A percentile compares a stretch with the other conserved stretches of the same genome.
Evolutionary conservation across 768 basidiomycete species (phyloP).

Genomic region (Podaxis carcinomalis): DNA sequence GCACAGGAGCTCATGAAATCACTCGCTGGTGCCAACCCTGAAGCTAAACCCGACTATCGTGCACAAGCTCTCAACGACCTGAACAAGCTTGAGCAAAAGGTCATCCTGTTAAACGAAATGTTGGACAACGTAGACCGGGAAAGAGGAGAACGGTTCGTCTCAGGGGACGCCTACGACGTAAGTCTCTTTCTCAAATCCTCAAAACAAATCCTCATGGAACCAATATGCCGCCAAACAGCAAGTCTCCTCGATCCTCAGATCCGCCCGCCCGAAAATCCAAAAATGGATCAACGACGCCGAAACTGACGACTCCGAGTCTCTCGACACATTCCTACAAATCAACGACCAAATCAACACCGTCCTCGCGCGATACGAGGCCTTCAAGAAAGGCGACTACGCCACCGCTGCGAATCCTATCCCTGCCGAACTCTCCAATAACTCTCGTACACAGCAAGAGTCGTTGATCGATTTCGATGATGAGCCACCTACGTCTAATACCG

Average conservation of each 20-base stretch:
- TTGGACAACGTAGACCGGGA: slow-evolving; percentile 81
- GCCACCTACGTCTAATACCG: slow-evolving; percentile 17
- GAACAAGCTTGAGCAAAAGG: slow-evolving; percentile 92
- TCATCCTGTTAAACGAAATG: slow-evolving; percentile 95
- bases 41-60: slow-evolving; percentile 91
- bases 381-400: slow-evolving; percentile 85
- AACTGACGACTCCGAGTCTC: slow-evolving; percentile 81
- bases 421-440: slow-evolving; percentile 39
- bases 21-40: slow-evolving; percentile 92
- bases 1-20: slow-evolving; percentile 98
- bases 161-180: slow-evolving; percentile 92
- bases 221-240: slow-evolving; percentile 46
- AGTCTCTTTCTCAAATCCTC: slow-evolving; percentile 21
- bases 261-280: slow-evolving; percentile 90
- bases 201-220: not conserved
- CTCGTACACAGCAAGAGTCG: slow-evolving; percentile 38
- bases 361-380: slow-evolving; percentile 85
- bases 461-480: slow-evolving; percentile 78
- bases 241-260: slow-evolving; percentile 77
- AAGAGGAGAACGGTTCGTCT: slow-evolving; percentile 73
- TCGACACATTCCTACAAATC: slow-evolving; percentile 91
- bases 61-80: slow-evolving; percentile 86
- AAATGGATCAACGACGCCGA: slow-evolving; percentile 97
- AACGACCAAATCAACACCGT: slow-evolving; percentile 98
- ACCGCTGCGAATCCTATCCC: slow-evolving; percentile 68